These are phyloP conservation scores for Colletotrichum euphorbiae DNA, from an alignment of 2,329 filamentous ascomycete species.

Conservation along the genomic window DNA sequence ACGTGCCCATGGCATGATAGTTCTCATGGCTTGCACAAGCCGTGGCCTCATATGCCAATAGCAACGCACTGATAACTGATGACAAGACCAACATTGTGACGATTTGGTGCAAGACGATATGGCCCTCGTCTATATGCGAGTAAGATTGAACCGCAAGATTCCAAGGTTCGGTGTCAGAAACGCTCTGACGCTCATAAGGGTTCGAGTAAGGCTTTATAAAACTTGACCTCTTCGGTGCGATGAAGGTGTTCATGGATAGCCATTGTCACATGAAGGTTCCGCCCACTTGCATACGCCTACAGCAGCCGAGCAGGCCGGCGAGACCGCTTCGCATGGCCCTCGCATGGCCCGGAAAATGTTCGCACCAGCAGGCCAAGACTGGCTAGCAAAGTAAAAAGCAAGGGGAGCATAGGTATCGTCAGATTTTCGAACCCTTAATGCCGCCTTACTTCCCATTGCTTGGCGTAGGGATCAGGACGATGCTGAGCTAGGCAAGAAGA, in stretches of 20 bases:
- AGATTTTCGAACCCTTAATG: slow-evolving; percentile 16
- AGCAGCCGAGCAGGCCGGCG: not conserved
- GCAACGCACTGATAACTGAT: not conserved
- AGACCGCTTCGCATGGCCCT: not conserved
- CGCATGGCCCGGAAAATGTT: not conserved
- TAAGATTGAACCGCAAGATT: not conserved
- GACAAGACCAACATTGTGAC: not conserved
- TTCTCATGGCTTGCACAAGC: slow-evolving; percentile 34
- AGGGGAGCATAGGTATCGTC: slow-evolving; percentile 3
- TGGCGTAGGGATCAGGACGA: slow-evolving; percentile 12
- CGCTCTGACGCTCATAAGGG: not conserved
- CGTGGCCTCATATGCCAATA: not conserved
- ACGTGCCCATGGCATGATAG: slow-evolving; percentile 9
- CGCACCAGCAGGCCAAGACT: slow-evolving; percentile 6
- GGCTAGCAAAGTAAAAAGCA: slow-evolving; percentile 17
- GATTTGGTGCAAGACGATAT: not conserved
- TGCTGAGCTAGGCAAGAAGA: not conserved
- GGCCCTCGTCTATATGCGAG: not conserved
- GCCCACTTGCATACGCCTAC: not conserved
- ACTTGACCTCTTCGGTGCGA: not conserved
- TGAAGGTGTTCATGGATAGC: not conserved
- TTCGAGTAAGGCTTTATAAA: not conserved
- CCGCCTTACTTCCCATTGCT: slow-evolving; percentile 7
- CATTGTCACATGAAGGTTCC: not conserved
- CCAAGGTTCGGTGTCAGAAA: too few relatives aligned